Conservation (phyloP, 2,329 filamentous ascomycete genomes). For the Ciborinia camelliae region DNA sequence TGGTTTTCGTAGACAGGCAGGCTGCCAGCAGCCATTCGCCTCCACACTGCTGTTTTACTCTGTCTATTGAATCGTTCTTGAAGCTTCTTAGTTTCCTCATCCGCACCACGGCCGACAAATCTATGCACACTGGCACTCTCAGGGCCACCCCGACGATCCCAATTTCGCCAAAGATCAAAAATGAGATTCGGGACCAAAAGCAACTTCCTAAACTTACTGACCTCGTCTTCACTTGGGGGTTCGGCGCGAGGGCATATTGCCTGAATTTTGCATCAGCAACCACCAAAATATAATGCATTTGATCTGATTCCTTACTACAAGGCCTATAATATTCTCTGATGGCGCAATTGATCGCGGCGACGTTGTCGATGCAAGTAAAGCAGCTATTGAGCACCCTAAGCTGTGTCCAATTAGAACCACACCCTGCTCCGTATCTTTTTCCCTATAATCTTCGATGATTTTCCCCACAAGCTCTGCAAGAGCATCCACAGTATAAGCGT, state of each 20-base stretch:
- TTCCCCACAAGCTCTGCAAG: slow-evolving; percentile 71
- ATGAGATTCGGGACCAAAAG: slow-evolving; percentile 67
- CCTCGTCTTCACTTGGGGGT: slow-evolving; percentile 54
- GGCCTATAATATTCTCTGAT: slow-evolving; percentile 64
- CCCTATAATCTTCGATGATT: slow-evolving; percentile 71
- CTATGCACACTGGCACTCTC: slow-evolving; percentile 75
- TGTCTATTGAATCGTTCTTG: slow-evolving; percentile 78
- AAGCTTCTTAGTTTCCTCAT: slow-evolving; percentile 61
- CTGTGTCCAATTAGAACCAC: slow-evolving; percentile 85
- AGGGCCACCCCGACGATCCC: slow-evolving; percentile 75
- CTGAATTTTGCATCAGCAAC: slow-evolving; percentile 4
- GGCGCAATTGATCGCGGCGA: slow-evolving; percentile 52
- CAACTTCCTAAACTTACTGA: slow-evolving; percentile 51
- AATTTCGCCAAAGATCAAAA: slow-evolving; percentile 72
- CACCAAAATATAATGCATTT: not conserved
- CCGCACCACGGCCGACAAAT: slow-evolving; percentile 67
- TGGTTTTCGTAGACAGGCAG: slow-evolving; percentile 59
- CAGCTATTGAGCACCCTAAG: slow-evolving; percentile 78
- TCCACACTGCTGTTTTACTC: slow-evolving; percentile 67
- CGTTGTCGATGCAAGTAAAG: slow-evolving; percentile 58
- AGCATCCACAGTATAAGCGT: slow-evolving; percentile 75
- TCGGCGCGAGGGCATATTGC: slow-evolving; percentile 73
- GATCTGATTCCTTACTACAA: slow-evolving; percentile 52
- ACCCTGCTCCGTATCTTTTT: slow-evolving; percentile 61
- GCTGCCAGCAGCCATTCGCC: slow-evolving; percentile 72